Evolutionary conservation across 768 basidiomycete species (phyloP), one percentile per base, ranked within the genome.

Genomic region (Pleurotus cornucopiae): DNA sequence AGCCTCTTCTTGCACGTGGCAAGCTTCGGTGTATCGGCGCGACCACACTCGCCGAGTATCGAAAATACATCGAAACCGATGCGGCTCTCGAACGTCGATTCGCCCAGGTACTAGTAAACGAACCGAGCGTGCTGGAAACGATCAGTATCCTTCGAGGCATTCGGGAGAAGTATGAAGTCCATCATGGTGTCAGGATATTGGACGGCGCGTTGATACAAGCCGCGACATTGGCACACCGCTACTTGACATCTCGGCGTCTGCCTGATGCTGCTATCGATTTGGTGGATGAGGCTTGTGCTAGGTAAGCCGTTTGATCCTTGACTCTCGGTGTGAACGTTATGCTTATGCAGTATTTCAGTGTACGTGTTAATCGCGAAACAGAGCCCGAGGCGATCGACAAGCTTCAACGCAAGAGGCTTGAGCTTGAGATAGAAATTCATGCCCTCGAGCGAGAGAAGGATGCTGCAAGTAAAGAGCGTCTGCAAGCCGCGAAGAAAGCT

Each of bases 131-230:
- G 0, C 71, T 88, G 4, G 94, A 96, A 61, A 89, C 96, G 0
- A 94, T 98, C 73, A 89, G 81, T 61, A 98, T 98, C 59, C 79
- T 98, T 38, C 87, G 96, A 61, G 96, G 96, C 56, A 93, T 98
- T 67, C 80, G 90, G 43, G 94, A 96, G 66, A 93, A 93, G 69
- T 97, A 97, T 67, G 89, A 92, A 68, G 91, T 95, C 0, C 88
- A 92, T 64, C 92, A 94, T 57, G 92, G 91, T 61, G 93, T 98
- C 44, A 79, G 88, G 54, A 94, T 98, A 61, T 76, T 85, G 58
- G 96, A 98, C 63, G 84, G 85, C 6, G 87, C 96, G 2, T 76
- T 99, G 58, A 94, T 97, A 61, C 75, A 85, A 9, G 95, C 96
- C 6, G 94, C 94, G 0, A 88, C 87, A 12, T 80, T 99, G 56